These are phyloP conservation scores for Collybia sordida DNA, from an alignment of 768 basidiomycete species.

Conservation along the genomic window DNA sequence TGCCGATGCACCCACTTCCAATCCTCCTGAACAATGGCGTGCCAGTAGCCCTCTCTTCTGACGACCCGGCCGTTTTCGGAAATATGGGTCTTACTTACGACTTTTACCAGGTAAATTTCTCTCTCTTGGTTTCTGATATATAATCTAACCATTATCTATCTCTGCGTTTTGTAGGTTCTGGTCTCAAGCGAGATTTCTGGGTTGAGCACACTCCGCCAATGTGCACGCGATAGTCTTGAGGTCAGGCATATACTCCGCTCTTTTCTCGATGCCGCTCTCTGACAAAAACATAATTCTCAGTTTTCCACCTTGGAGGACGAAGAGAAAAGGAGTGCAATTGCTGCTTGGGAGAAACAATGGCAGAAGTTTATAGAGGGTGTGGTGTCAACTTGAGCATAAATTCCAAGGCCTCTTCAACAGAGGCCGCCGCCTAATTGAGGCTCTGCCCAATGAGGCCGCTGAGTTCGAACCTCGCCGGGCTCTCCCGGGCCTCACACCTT, in stretches of 20 bases:
- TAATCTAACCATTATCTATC: too few species aligned
- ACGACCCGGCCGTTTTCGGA: constrained; percentile 77
- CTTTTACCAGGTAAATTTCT: constrained; percentile 61
- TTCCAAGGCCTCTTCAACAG: too few species aligned
- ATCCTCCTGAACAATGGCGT: constrained; percentile 72
- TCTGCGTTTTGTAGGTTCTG: constrained; percentile 44
- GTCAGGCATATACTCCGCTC: constrained; percentile 26
- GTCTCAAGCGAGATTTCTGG: constrained; percentile 68
- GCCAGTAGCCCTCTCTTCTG: constrained; percentile 68
- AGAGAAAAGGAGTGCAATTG: constrained; percentile 45
- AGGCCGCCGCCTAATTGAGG: too few species aligned
- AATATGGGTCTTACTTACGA: constrained; percentile 79
- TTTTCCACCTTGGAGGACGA: constrained; percentile 48
- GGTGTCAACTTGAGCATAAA: too few species aligned
- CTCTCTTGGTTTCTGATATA: neutral
- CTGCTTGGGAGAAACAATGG: constrained; percentile 41
- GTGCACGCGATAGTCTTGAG: constrained; percentile 67
- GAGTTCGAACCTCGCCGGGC: too few species aligned
- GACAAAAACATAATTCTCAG: constrained; percentile 25
- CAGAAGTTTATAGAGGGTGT: constrained; percentile 12
- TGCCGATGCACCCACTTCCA: constrained; percentile 78
- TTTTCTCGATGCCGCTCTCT: neutral
- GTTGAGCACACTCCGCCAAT: constrained; percentile 56
- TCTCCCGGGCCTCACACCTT: too few species aligned
- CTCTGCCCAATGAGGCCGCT: too few species aligned